Evolutionary conservation across 1,139 yeast species (phyloP), one percentile per base, ranked within the genome.

Genomic region (Blastobotrys ciferrii): DNA sequence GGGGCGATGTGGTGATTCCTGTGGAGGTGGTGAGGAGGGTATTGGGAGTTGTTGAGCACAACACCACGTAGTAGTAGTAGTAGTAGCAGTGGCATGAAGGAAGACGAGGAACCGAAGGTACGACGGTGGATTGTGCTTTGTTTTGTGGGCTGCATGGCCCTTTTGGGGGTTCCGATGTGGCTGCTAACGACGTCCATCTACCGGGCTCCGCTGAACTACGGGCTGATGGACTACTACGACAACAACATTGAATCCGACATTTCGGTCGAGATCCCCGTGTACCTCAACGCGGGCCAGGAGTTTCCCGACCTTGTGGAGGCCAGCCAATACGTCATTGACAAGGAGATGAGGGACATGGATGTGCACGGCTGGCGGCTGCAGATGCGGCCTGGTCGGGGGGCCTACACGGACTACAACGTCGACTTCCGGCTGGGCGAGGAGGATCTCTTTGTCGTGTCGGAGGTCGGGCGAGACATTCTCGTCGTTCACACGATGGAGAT

Each of bases 161-260:
- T 48, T 4, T 64, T 86, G n/a, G 96, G 96, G 1, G 61, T 81
- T 15, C 96, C 96, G 1, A 65, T 87, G 54, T 88, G 92, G 84
- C 69, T 74, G 50, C 65, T 68, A 43, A 79, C 95, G 32, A 87
- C 96, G 3, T 74, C 82, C 17, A 80, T 87, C 7, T 80, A 85
- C 59, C 74, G 96, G 53, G 94, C 95, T 0, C 80, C 80, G 23
- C 71, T 89, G 45, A 95, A 95, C 3, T 66, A 73, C 9, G 73
- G 71, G 5, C 74, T 76, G 50, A 79, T 87, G 51, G 66, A 73
- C 47, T 57, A 64, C 5, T 67, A 76, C 48, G 71, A 74, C 36
- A 55, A 59, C n/a, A 57, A 68, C 43, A 66, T 76, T 32, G 55
- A 65, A 31, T 46, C 65, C 9, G 66, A 69, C n/a, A 53, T 82